phyloP scores from a whole-genome alignment of 768 basidiomycete genomes.

The Serendipita indica region DNA sequence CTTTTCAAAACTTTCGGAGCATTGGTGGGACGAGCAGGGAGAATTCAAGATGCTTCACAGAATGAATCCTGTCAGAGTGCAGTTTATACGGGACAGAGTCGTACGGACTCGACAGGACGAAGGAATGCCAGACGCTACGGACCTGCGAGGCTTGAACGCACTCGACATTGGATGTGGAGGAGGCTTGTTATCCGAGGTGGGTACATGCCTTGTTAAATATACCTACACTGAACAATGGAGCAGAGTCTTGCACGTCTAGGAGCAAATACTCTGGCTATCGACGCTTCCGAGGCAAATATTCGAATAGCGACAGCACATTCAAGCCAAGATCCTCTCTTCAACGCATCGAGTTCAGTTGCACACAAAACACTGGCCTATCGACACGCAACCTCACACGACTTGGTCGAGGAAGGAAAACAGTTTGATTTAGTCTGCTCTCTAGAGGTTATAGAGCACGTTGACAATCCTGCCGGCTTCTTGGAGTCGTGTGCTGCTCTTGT shows the following conservation, averaged over 20 bases:
- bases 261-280: constrained; percentile 78
- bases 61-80: constrained; percentile 86
- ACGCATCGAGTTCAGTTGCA: constrained; percentile 15
- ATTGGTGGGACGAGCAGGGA: constrained; percentile 92
- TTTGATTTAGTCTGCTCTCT: constrained; percentile 93
- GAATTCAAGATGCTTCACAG: constrained; percentile 79
- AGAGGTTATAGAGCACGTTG: constrained; percentile 97
- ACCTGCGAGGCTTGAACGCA: constrained; percentile 51
- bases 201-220: constrained; percentile 14
- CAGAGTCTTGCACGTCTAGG: constrained; percentile 82
- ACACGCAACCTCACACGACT: constrained; percentile 57
- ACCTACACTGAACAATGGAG: background rate
- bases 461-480: constrained; percentile 77
- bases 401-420: constrained; percentile 45
- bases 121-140: constrained; percentile 21
- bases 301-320: constrained; percentile 75
- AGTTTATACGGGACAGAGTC: constrained; percentile 68
- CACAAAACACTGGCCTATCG: constrained; percentile 40
- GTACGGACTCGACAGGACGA: constrained; percentile 43
- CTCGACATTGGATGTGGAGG: constrained; percentile 95
- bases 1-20: constrained; percentile 75
- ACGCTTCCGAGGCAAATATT: constrained; percentile 80
- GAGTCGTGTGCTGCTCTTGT: constrained; percentile 67
- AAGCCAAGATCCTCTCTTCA: constrained; percentile 51
- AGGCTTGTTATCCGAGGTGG: constrained; percentile 79